phyloP scores from a whole-genome alignment of 371 early-diverging fungal genomes.

The Haplosporangium sp. region DNA sequence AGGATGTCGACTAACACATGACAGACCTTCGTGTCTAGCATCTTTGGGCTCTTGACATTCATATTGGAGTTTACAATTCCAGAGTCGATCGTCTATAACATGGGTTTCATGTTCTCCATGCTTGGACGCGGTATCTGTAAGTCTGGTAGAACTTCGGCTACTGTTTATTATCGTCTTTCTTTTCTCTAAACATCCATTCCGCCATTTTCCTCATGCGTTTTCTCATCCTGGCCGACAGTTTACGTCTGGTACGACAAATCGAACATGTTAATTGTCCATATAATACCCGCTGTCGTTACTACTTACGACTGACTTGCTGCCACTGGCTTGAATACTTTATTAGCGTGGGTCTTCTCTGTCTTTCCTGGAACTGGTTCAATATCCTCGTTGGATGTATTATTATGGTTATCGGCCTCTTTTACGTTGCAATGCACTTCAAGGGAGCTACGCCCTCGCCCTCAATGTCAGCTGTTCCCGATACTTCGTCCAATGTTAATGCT shows the following conservation, averaged over 20 bases:
- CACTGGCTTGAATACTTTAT: background rate
- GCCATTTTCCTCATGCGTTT: too few relatives aligned
- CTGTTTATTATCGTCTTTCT: too few relatives aligned
- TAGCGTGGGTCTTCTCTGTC: constrained; percentile 25
- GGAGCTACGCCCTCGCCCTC: constrained; percentile 40
- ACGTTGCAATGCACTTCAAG: constrained; percentile 29
- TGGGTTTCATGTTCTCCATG: constrained; percentile 46
- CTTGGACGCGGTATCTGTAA: constrained; percentile 45
- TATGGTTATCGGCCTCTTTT: constrained; percentile 29
- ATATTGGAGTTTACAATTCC: constrained; percentile 34
- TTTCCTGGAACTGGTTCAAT: constrained; percentile 40
- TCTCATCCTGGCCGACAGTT: background rate
- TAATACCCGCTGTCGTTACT: background rate
- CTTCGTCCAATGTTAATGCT: background rate
- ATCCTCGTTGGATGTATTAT: constrained; percentile 33
- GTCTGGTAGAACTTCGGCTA: background rate
- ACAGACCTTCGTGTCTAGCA: constrained; percentile 1
- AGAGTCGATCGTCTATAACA: constrained; percentile 39
- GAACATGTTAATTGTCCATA: background rate
- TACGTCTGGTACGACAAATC: constrained; percentile 1
- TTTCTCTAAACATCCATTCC: too few relatives aligned
- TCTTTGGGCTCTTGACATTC: constrained; percentile 28
- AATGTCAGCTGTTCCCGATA: constrained; percentile 35
- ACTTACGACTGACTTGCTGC: background rate
- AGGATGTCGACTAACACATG: background rate